phyloP scores from a whole-genome alignment of 176 grass and related monocot genomes.

The Bolboschoenus planiculmis region DNA sequence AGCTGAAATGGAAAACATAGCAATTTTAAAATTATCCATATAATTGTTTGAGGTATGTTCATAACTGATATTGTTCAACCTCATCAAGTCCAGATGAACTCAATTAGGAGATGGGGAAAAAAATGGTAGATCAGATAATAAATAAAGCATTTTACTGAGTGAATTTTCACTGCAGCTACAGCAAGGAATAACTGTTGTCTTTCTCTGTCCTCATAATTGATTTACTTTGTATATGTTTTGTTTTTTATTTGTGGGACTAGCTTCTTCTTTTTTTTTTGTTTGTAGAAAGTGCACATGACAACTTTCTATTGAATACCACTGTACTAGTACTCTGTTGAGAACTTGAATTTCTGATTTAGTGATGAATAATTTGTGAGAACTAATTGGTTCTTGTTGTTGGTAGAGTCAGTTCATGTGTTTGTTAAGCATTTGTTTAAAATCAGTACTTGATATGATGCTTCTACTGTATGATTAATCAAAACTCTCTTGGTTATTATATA shows the following conservation, averaged over 20 bases:
- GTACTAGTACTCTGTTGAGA: neutral
- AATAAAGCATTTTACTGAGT: neutral
- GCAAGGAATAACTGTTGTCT: neutral
- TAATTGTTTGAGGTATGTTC: neutral
- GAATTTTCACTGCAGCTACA: neutral
- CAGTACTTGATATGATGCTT: slow-evolving; percentile 8
- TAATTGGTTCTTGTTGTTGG: neutral
- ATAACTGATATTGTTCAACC: neutral
- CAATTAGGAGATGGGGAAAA: neutral
- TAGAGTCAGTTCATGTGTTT: neutral
- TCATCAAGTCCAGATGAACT: neutral
- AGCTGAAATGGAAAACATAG: neutral
- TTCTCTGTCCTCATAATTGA: neutral
- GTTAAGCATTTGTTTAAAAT: neutral
- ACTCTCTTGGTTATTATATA: slow-evolving; percentile 28
- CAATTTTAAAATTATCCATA: neutral
- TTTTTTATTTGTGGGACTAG: neutral
- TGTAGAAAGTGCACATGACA: neutral
- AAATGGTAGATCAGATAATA: neutral
- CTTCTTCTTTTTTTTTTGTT: neutral
- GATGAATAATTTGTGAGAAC: neutral
- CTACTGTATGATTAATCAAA: neutral
- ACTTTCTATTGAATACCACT: neutral
- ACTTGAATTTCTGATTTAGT: neutral
- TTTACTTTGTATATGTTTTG: neutral